Conservation (phyloP, 768 basidiomycete species). For the Collybia sp. region DNA sequence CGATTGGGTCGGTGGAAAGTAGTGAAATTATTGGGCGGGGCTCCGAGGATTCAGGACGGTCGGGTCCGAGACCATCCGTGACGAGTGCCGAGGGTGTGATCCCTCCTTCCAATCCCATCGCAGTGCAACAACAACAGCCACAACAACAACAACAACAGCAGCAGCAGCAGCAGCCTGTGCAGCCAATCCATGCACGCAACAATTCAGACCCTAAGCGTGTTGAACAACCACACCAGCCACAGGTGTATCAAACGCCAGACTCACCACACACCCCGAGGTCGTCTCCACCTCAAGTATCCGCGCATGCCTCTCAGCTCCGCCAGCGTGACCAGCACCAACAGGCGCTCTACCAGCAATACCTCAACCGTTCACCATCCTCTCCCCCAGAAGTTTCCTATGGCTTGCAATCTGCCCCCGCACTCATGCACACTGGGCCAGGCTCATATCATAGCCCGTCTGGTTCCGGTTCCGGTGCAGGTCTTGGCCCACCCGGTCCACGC, state of each 20-base stretch:
- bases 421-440: slow-evolving; percentile 42
- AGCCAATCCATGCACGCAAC: slow-evolving; percentile 17
- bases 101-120: slow-evolving; percentile 48
- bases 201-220: slow-evolving; percentile 23
- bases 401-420: slow-evolving; percentile 66
- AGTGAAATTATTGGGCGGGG: slow-evolving; percentile 34
- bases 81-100: slow-evolving; percentile 26
- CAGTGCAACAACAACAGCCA: slow-evolving; percentile 43
- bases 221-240: slow-evolving; percentile 16
- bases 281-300: slow-evolving; percentile 46
- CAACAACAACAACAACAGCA: no score
- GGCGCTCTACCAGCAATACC: slow-evolving; percentile 82
- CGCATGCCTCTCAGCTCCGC: slow-evolving; percentile 66
- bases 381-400: slow-evolving; percentile 76
- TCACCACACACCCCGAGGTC: slow-evolving; percentile 18
- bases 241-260: slow-evolving; percentile 17
- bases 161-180: slow-evolving; percentile 32
- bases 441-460: slow-evolving; percentile 23
- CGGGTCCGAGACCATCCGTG: slow-evolving; percentile 36
- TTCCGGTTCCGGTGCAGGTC: slow-evolving; percentile 31
- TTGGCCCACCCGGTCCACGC: slow-evolving; percentile 47
- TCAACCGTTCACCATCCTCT: slow-evolving; percentile 79
- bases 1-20: slow-evolving; percentile 48
- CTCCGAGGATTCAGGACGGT: slow-evolving; percentile 64
- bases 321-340: slow-evolving; percentile 89